Evolutionary conservation across 805 yeast species (phyloP).

Genomic region (Lipomyces sp.): DNA sequence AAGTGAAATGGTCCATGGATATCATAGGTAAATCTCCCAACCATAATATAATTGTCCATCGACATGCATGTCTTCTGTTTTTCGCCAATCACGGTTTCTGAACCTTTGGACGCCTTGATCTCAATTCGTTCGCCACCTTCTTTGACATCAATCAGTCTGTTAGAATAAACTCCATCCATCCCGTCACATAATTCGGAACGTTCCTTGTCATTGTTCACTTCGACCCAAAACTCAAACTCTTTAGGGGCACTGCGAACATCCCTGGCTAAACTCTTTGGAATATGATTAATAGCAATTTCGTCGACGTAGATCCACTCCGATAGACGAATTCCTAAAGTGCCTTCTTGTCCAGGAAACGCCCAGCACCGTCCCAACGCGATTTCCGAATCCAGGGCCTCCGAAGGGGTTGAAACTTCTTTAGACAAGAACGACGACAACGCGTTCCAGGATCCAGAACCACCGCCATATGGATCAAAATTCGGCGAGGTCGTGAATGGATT

Average conservation of each 20-base stretch:
- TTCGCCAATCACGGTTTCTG: neutral
- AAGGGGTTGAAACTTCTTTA: slow-evolving; percentile 5
- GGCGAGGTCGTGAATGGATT: slow-evolving; percentile 38
- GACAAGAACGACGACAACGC: slow-evolving; percentile 22
- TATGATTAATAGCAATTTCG: slow-evolving; percentile 42
- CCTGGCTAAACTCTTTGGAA: slow-evolving; percentile 35
- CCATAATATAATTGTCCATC: slow-evolving; percentile 31
- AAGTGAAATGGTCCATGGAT: slow-evolving; percentile 33
- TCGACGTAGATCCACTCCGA: slow-evolving; percentile 38
- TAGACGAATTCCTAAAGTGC: slow-evolving; percentile 41
- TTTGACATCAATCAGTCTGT: neutral
- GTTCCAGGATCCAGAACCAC: slow-evolving; percentile 16
- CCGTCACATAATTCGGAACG: slow-evolving; percentile 17
- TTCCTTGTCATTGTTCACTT: slow-evolving; percentile 33
- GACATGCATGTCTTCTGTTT: neutral
- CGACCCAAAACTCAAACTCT: slow-evolving; percentile 42
- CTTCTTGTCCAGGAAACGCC: slow-evolving; percentile 44
- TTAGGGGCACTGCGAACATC: slow-evolving; percentile 43
- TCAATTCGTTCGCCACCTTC: slow-evolving; percentile 9
- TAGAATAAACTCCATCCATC: neutral
- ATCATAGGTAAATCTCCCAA: slow-evolving; percentile 39
- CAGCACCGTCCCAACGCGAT: slow-evolving; percentile 44
- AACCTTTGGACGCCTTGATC: slow-evolving; percentile 1
- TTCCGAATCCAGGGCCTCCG: slow-evolving; percentile 36
- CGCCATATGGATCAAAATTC: slow-evolving; percentile 33